phyloP scores from a whole-genome alignment of 805 yeast genomes.

The Spathaspora passalidarum region DNA sequence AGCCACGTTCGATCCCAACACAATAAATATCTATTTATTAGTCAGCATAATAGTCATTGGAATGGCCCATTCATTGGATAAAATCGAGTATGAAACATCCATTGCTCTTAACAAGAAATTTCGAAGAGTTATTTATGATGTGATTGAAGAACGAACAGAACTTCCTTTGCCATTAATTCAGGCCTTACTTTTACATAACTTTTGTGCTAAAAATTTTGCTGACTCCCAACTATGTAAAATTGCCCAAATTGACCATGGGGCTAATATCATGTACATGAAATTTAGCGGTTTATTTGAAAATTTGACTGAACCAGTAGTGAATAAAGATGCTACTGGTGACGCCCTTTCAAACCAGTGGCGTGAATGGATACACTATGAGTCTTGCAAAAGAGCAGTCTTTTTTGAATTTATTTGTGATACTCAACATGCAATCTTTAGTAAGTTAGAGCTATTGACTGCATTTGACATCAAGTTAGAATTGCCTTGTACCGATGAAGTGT shows the following conservation, averaged over 20 bases:
- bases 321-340: background rate
- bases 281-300: slow-evolving; percentile 7
- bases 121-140: slow-evolving; percentile 8
- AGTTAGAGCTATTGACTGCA: slow-evolving; percentile 29
- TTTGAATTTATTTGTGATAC: slow-evolving; percentile 42
- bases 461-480: slow-evolving; percentile 44
- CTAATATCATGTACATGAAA: slow-evolving; percentile 9
- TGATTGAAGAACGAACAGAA: slow-evolving; percentile 8
- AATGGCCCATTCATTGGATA: slow-evolving; percentile 11
- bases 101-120: slow-evolving; percentile 7
- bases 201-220: slow-evolving; percentile 9
- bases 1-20: slow-evolving; percentile 9
- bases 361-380: slow-evolving; percentile 37
- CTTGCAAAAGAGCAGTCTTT: slow-evolving; percentile 40
- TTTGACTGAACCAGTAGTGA: slow-evolving; percentile 8
- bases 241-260: slow-evolving; percentile 10
- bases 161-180: slow-evolving; percentile 7
- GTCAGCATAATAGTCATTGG: slow-evolving; percentile 11
- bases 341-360: slow-evolving; percentile 1
- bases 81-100: slow-evolving; percentile 9
- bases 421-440: slow-evolving; percentile 34
- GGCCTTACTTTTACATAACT: slow-evolving; percentile 8
- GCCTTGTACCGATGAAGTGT: slow-evolving; percentile 45
- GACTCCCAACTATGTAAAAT: slow-evolving; percentile 7
- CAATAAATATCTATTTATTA: slow-evolving; percentile 5